Conservation (phyloP, 2,329 filamentous ascomycete genomes). For the Fusarium sp. region DNA sequence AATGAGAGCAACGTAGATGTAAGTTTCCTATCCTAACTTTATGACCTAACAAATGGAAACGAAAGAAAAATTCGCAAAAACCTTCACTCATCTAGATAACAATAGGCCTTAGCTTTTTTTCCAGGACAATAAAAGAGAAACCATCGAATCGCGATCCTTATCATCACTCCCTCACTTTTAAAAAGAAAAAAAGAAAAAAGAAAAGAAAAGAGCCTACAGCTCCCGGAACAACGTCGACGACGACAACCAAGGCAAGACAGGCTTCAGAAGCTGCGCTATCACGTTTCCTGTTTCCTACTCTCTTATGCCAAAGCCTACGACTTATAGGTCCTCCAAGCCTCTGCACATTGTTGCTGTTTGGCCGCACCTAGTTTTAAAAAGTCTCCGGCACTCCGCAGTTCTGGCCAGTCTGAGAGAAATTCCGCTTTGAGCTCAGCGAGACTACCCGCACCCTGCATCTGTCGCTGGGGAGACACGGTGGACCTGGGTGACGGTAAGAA, state of each 20-base stretch:
- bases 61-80: too few relatives aligned
- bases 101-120: too few relatives aligned
- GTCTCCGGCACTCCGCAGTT: background rate
- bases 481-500: too few relatives aligned
- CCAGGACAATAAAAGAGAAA: too few relatives aligned
- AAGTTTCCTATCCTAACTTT: background rate
- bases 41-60: background rate
- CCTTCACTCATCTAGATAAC: too few relatives aligned
- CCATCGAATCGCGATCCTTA: too few relatives aligned
- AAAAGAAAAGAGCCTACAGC: too few relatives aligned
- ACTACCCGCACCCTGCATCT: background rate
- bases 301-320: background rate
- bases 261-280: background rate
- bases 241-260: background rate
- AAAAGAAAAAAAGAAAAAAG: too few relatives aligned
- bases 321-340: background rate
- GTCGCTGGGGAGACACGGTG: too few relatives aligned
- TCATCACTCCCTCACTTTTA: too few relatives aligned
- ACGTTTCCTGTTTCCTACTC: background rate
- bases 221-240: background rate
- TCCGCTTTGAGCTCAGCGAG: background rate
- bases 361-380: background rate
- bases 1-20: background rate
- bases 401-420: background rate
- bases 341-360: background rate